Base-by-base conservation (phyloP, 768 basidiomycete species). In the Cystofilobasidium capitatum region DNA sequence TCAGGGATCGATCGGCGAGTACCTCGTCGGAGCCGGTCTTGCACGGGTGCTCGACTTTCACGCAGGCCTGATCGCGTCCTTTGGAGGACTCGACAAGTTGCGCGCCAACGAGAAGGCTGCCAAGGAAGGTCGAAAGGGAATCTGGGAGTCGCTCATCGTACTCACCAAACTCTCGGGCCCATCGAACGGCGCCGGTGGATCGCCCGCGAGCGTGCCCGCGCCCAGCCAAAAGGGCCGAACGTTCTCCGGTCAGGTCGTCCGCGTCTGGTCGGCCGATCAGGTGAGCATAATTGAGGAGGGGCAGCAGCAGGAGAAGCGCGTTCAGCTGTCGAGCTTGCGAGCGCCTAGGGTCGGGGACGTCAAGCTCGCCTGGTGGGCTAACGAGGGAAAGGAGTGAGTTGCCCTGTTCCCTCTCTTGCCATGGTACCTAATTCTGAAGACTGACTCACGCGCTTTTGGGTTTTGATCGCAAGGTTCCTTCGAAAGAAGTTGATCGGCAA, bases 11-110 rank as follows among this genome's bases (percentile, higher is more conserved):
- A 87, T 99, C 31, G 92, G 91, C 16, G 90, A 94, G 72, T 85
- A 88, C 76, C 81, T 99, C 44, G 85, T 91, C 35, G 83, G 82
- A 5, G 83, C 84, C 54, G 93, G 94, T 35, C 81, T 97, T 1
- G 94, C 93, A 22, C 87, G 90, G 66, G 83, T 97, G 59, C 87
- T 98, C 67, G 93, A 94, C 75, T 97, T 93, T 93, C 94, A 99
- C 76, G 92, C 94, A 20, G 93, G 93, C 26, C 88, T 98, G 83
- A 84, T 99, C 26, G 85, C 90, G 0, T 83, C 81, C 62, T 80
- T 82, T 61, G 91, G 91, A 45, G 88, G 85, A 6, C 89, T 97
- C 84, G 91, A 93, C 73, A 85, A 85, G 47, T 82, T 97, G 35
- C 85, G 93, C 61, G 83, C 84, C 0, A 90, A 89, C 0, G 93